Evolutionary conservation across 1,284 basidiomycete genomes (phyloP).

Genomic region (Schizophyllum commune): DNA sequence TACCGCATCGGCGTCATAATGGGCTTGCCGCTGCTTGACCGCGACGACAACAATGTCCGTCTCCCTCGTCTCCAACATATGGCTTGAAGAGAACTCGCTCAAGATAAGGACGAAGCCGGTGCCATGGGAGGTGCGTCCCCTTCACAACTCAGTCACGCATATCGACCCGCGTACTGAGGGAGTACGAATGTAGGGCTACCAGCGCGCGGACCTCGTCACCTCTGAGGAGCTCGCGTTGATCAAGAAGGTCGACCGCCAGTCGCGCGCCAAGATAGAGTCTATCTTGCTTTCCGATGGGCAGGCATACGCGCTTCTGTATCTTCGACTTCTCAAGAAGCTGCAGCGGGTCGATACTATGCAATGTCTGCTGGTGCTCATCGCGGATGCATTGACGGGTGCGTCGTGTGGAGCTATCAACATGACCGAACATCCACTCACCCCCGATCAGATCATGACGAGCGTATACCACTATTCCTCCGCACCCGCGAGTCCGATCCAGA

Average conservation of each 20-base stretch:
- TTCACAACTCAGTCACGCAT: neutral
- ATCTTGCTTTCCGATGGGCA: conserved; percentile 73
- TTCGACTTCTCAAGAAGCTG: conserved; percentile 88
- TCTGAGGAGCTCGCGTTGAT: conserved; percentile 86
- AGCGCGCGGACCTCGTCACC: conserved; percentile 88
- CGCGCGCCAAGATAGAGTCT: conserved; percentile 64
- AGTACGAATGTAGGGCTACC: conserved; percentile 64
- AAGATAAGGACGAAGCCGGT: conserved; percentile 89
- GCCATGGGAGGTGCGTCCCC: conserved; percentile 80
- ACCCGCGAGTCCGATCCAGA: conserved; percentile 62
- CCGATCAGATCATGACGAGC: conserved; percentile 64
- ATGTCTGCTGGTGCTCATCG: conserved; percentile 85
- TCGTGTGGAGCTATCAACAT: neutral
- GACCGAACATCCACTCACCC: neutral
- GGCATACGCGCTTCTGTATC: conserved; percentile 84
- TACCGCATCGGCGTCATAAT: neutral
- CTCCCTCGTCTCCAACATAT: conserved; percentile 79
- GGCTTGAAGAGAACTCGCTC: conserved; percentile 80
- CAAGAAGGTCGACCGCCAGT: conserved; percentile 83
- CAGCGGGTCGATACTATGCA: conserved; percentile 92
- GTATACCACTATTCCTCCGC: conserved; percentile 65
- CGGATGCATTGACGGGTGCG: conserved; percentile 80
- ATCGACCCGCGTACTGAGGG: neutral
- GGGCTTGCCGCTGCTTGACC: neutral
- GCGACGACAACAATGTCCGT: conserved; percentile 50